These are phyloP conservation scores for Backusella mclennaniae DNA, from an alignment of 192 early-diverging fungal genomes.

Conservation along the genomic window DNA sequence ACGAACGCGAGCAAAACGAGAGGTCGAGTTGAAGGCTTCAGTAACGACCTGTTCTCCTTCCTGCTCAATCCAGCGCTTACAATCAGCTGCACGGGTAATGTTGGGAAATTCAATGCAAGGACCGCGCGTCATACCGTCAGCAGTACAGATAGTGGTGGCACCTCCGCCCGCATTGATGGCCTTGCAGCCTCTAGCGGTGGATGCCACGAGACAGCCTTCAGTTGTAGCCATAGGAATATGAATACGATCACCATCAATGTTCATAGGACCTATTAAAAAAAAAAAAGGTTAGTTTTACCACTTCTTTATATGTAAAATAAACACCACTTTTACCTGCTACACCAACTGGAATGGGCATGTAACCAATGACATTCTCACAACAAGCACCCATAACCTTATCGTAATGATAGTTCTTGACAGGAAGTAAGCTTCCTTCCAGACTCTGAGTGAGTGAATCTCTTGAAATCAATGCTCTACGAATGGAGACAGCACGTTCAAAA, in stretches of 20 bases:
- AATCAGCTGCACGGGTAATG: constrained; percentile 58
- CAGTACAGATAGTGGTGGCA: constrained; percentile 71
- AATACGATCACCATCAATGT: constrained; percentile 75
- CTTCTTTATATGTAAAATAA: background rate
- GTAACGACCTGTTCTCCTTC: constrained; percentile 64
- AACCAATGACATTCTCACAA: constrained; percentile 96
- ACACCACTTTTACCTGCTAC: constrained; percentile 63
- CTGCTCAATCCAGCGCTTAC: constrained; percentile 74
- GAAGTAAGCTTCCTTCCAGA: constrained; percentile 66
- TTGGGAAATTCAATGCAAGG: constrained; percentile 87
- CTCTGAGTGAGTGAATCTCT: constrained; percentile 63
- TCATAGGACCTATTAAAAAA: constrained; percentile 55
- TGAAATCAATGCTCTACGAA: constrained; percentile 78
- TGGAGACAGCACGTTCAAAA: constrained; percentile 79
- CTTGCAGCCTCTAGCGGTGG: constrained; percentile 92
- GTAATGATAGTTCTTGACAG: constrained; percentile 87
- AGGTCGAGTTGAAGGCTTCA: constrained; percentile 82
- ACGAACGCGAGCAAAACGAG: constrained; percentile 83
- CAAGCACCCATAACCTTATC: constrained; percentile 85
- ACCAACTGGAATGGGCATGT: constrained; percentile 90
- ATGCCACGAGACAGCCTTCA: constrained; percentile 88
- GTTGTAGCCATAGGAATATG: constrained; percentile 97
- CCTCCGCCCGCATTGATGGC: constrained; percentile 88
- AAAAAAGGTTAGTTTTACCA: background rate
- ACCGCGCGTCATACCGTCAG: constrained; percentile 92